A percentile compares a stretch with the other conserved stretches of the same genome.
phyloP scores from a whole-genome alignment of 768 basidiomycete genomes.

The Clavaria fumosa region DNA sequence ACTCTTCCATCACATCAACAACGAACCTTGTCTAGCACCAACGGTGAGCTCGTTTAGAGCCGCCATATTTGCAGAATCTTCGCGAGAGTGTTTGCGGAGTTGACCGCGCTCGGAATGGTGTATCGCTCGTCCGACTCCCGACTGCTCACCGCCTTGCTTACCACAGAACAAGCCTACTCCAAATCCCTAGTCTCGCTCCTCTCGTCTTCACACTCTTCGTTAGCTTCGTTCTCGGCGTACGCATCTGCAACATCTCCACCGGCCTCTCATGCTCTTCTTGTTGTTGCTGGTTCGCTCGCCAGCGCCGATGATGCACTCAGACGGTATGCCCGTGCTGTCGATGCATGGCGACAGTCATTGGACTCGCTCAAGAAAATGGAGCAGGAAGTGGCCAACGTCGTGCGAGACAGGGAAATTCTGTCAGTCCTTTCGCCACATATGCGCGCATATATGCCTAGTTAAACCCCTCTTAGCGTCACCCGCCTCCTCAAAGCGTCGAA shows the following conservation, averaged over 20 bases:
- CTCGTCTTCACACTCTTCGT: constrained; percentile 40
- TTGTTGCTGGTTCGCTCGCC: constrained; percentile 41
- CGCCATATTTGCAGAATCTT: no score
- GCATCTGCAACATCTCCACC: constrained; percentile 49
- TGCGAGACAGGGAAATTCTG: constrained; percentile 73
- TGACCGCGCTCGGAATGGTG: no score
- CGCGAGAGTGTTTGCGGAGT: no score
- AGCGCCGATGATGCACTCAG: constrained; percentile 56
- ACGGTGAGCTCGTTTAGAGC: no score
- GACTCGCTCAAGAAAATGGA: constrained; percentile 47
- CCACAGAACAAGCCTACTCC: constrained; percentile 56
- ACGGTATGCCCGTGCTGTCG: constrained; percentile 42
- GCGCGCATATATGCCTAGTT: not conserved
- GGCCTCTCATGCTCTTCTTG: constrained; percentile 35
- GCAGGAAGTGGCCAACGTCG: constrained; percentile 53
- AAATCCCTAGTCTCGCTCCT: constrained; percentile 44
- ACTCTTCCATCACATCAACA: no score
- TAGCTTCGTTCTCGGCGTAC: constrained; percentile 57
- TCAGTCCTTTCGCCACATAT: constrained; percentile 22
- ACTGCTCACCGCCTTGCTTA: constrained; percentile 50
- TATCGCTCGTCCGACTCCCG: constrained; percentile 62
- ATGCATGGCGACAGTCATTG: constrained; percentile 51
- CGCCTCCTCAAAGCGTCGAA: constrained; percentile 70
- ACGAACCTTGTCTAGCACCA: no score
- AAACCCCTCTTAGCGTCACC: constrained; percentile 36